Evolutionary conservation across 2,329 filamentous ascomycete genomes (phyloP).

Genomic region (Metarhizium album): DNA sequence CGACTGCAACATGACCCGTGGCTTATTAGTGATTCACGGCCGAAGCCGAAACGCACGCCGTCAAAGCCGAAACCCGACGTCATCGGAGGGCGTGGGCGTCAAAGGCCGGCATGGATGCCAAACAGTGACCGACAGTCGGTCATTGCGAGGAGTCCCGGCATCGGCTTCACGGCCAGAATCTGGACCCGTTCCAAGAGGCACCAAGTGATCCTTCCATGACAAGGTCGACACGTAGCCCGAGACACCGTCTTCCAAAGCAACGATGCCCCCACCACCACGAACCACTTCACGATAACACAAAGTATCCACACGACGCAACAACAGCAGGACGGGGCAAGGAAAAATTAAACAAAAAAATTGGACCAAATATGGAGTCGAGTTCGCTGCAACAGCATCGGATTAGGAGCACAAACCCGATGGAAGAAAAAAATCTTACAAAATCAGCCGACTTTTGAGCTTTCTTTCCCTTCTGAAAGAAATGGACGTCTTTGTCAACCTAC

Average conservation of each 20-base stretch:
- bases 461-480: background rate
- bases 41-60: background rate
- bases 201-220: background rate
- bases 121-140: background rate
- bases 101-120: background rate
- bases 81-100: background rate
- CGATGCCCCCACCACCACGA: background rate
- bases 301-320: background rate
- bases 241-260: conserved; percentile 1
- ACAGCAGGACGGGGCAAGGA: background rate
- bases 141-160: no score
- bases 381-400: background rate
- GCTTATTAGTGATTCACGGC: background rate
- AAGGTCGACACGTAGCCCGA: background rate
- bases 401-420: background rate
- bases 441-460: background rate
- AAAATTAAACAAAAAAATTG: no score
- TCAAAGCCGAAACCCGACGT: background rate
- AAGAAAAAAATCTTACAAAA: background rate
- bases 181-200: no score
- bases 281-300: background rate
- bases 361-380: background rate
- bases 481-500: no score
- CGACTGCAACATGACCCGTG: background rate
- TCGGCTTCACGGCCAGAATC: background rate